phyloP scores from a whole-genome alignment of 371 early-diverging fungal species.

The Rhizopus arrhizus region DNA sequence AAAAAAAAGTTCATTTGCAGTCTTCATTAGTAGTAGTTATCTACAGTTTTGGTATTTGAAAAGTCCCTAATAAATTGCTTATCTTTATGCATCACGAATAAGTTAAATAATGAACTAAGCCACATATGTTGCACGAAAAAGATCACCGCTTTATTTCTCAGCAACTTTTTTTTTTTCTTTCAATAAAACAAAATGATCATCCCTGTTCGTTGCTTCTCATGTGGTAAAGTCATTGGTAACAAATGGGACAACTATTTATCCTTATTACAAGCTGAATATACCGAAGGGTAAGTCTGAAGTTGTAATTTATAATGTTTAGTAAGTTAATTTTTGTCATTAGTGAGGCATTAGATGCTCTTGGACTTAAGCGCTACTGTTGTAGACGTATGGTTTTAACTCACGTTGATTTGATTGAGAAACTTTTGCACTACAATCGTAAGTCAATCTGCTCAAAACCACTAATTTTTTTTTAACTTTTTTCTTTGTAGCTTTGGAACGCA shows the following conservation, averaged over 20 bases:
- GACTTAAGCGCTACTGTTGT: constrained; percentile 98
- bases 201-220: constrained; percentile 96
- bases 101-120: background rate
- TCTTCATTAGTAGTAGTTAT: too few species aligned
- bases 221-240: constrained; percentile 99
- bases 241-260: constrained; percentile 96
- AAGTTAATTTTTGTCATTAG: constrained; percentile 39
- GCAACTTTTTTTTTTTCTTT: constrained; percentile 6
- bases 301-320: too few species aligned
- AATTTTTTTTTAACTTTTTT: background rate
- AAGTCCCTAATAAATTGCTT: too few species aligned
- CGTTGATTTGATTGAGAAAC: constrained; percentile 98
- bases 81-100: too few species aligned
- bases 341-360: constrained; percentile 91
- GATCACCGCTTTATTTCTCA: background rate
- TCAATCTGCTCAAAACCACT: background rate
- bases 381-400: constrained; percentile 98
- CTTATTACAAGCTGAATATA: constrained; percentile 75
- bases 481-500: constrained; percentile 31
- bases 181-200: constrained; percentile 79
- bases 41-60: too few species aligned
- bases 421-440: constrained; percentile 93
- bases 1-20: too few species aligned
- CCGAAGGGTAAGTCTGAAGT: constrained; percentile 69
- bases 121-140: background rate